A percentile compares a stretch with the other conserved stretches of the same genome.
Conservation (phyloP, 305 asterid genomes). For the Solanum chacoense region DNA sequence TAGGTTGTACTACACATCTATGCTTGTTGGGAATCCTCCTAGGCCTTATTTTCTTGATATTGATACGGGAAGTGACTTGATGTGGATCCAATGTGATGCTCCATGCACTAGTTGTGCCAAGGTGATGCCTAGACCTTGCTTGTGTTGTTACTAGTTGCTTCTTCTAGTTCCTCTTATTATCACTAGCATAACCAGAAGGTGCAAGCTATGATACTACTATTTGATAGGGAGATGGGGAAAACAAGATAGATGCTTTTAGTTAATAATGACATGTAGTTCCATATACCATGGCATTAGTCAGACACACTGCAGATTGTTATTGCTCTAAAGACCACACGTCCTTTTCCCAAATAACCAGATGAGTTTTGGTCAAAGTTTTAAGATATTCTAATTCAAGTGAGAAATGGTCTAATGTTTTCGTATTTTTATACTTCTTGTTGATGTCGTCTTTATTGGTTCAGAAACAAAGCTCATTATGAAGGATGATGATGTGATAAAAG, state of each 20-base stretch:
- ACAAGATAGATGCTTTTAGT: background rate
- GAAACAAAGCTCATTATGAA: background rate
- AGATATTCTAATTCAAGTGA: background rate
- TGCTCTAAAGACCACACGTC: background rate
- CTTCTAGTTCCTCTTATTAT: background rate
- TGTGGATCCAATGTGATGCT: slow-evolving; percentile 88
- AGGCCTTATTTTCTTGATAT: slow-evolving; percentile 64
- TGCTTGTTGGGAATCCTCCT: slow-evolving; percentile 68
- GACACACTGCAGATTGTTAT: background rate
- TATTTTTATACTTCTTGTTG: background rate
- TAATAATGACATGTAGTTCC: background rate
- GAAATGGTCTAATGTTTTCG: background rate
- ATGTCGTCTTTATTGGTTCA: background rate
- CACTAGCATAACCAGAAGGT: background rate
- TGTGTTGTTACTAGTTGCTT: background rate
- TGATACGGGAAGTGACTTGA: slow-evolving; percentile 76
- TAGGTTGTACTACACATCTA: slow-evolving; percentile 53
- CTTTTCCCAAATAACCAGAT: background rate
- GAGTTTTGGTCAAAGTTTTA: background rate
- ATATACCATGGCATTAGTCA: background rate
- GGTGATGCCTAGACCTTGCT: slow-evolving; percentile 22
- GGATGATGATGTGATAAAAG: background rate
- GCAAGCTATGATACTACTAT: background rate
- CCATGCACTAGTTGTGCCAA: slow-evolving; percentile 77
- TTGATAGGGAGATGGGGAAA: background rate